Evolutionary conservation across 371 early-diverging fungal species (phyloP).

Genomic region (Dentiscutata heterogama): DNA sequence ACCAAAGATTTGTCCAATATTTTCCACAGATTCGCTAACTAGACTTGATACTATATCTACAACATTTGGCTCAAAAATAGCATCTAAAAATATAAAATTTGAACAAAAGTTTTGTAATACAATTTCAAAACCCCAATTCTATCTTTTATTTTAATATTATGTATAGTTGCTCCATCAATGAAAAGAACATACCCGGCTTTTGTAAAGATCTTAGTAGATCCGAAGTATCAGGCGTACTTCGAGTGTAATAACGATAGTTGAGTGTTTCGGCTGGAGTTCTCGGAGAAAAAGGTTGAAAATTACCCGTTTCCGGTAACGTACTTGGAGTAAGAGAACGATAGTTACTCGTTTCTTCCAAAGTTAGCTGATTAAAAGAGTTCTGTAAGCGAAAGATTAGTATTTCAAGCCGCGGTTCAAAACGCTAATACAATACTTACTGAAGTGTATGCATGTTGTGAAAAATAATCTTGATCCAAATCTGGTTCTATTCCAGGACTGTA

Average conservation of each 20-base stretch:
- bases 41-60: not conserved
- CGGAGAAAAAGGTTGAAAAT: not conserved
- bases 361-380: too few species aligned
- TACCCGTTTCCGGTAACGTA: not conserved
- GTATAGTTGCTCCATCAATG: not conserved
- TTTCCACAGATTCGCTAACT: not conserved
- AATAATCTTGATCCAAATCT: not conserved
- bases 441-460: not conserved
- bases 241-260: not conserved
- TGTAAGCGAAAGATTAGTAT: too few species aligned
- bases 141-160: not conserved
- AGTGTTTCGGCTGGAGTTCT: not conserved
- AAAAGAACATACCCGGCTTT: not conserved
- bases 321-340: not conserved
- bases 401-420: too few species aligned
- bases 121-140: too few species aligned
- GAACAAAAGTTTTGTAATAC: not conserved
- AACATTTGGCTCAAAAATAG: not conserved
- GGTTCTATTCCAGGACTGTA: not conserved
- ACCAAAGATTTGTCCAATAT: not conserved
- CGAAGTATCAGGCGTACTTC: not conserved
- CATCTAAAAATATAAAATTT: not conserved
- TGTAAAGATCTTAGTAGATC: slow-evolving; percentile 1
- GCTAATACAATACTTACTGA: not conserved
- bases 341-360: too few species aligned